These are phyloP conservation scores for Trametes elegans DNA, from an alignment of 768 basidiomycete species.

Conservation along the genomic window DNA sequence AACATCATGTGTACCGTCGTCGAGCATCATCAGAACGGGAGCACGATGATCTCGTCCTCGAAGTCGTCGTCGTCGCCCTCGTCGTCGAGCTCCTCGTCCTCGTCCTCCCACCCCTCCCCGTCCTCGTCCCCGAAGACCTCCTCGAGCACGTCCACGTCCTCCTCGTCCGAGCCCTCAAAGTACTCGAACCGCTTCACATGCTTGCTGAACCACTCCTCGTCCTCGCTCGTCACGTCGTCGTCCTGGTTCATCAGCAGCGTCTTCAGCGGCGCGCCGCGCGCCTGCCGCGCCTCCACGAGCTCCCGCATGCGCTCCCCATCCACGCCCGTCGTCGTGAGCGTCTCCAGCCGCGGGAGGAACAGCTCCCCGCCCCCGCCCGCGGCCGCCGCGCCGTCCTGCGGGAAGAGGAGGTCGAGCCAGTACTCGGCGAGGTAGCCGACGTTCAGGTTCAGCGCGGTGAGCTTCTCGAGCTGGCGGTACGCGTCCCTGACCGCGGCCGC, in stretches of 20 bases:
- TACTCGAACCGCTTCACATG: constrained; percentile 49
- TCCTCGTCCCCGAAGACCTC: constrained; percentile 27
- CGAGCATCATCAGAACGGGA: constrained; percentile 2
- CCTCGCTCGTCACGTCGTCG: constrained; percentile 39
- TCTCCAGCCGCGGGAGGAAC: constrained; percentile 52
- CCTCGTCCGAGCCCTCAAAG: constrained; percentile 52
- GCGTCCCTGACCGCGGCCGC: constrained; percentile 34
- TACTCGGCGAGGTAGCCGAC: constrained; percentile 28
- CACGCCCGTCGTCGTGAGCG: constrained; percentile 46
- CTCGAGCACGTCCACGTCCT: constrained; percentile 31
- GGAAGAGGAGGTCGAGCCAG: constrained; percentile 29
- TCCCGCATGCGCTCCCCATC: constrained; percentile 39
- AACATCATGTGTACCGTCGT: neutral
- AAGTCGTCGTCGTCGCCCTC: constrained; percentile 18
- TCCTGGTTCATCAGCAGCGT: constrained; percentile 44
- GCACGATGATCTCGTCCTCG: constrained; percentile 5
- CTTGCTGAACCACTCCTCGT: constrained; percentile 50
- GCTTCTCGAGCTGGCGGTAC: constrained; percentile 45
- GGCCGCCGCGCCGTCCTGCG: constrained; percentile 15
- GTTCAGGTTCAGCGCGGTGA: constrained; percentile 44
- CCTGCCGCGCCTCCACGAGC: constrained; percentile 44
- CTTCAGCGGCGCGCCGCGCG: constrained; percentile 45
- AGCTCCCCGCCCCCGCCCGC: constrained; percentile 14
- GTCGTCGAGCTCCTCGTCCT: constrained; percentile 14
- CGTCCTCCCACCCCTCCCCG: constrained; percentile 18